A percentile compares a stretch with the other conserved stretches of the same genome.
Evolutionary conservation across 768 basidiomycete species (phyloP).

Genomic region (Trametes gibbosa): DNA sequence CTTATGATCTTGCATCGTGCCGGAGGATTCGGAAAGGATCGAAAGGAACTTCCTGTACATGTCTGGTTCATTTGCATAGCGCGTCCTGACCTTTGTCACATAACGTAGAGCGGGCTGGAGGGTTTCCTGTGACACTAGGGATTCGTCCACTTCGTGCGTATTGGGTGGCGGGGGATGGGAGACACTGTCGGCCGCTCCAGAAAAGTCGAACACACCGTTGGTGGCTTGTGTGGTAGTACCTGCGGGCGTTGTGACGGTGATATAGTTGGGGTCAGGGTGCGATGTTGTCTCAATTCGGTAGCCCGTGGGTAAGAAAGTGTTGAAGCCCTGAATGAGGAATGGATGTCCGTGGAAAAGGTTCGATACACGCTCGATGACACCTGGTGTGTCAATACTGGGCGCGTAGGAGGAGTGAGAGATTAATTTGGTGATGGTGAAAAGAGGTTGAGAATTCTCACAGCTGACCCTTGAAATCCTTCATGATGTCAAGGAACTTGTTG

Average conservation of each 20-base stretch:
- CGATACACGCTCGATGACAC: constrained; percentile 94
- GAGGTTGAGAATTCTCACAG: constrained; percentile 33
- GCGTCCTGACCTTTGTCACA: constrained; percentile 94
- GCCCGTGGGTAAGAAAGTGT: constrained; percentile 92
- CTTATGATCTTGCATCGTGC: constrained; percentile 37
- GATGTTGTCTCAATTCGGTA: constrained; percentile 86
- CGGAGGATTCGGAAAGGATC: constrained; percentile 64
- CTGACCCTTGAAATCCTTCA: constrained; percentile 77
- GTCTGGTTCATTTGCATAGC: constrained; percentile 75
- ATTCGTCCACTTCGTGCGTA: not conserved
- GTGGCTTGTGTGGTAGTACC: constrained; percentile 46
- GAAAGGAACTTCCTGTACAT: constrained; percentile 80
- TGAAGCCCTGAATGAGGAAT: constrained; percentile 93
- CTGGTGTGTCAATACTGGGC: constrained; percentile 91
- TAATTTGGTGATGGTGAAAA: not conserved
- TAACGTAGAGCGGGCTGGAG: constrained; percentile 88
- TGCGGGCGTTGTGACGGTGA: constrained; percentile 76
- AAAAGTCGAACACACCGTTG: constrained; percentile 18
- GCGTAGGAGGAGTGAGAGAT: not conserved
- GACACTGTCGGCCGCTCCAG: constrained; percentile 1
- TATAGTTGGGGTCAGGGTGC: constrained; percentile 58
- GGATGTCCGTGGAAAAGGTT: constrained; percentile 90
- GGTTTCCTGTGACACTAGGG: constrained; percentile 16
- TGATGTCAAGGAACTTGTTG: constrained; percentile 63
- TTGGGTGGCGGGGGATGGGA: not conserved